phyloP scores from a whole-genome alignment of 2,329 filamentous ascomycete genomes.

The Colletotrichum coccodes region DNA sequence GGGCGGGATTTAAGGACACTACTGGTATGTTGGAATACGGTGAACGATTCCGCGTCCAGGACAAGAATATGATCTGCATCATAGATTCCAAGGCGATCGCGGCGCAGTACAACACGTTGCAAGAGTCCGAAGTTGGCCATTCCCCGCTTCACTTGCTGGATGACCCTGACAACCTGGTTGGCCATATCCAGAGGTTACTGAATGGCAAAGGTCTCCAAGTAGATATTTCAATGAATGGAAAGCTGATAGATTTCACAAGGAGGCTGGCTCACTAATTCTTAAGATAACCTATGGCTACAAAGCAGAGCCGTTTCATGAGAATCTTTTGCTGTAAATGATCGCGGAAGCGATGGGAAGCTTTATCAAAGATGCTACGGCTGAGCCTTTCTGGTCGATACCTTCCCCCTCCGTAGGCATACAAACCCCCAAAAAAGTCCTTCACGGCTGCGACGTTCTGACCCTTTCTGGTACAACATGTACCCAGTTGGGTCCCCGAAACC shows the following conservation, averaged over 20 bases:
- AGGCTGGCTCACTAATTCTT: conserved; percentile 30
- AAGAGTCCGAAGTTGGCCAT: conserved; percentile 54
- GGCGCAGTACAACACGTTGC: conserved; percentile 49
- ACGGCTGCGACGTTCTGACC: not conserved
- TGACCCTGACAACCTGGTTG: conserved; percentile 46
- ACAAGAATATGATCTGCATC: conserved; percentile 55
- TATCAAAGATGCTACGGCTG: conserved; percentile 26
- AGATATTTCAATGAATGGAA: not conserved
- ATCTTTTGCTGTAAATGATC: conserved; percentile 31
- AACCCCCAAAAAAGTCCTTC: no score
- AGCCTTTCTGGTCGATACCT: conserved; percentile 33
- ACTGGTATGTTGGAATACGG: conserved; percentile 48
- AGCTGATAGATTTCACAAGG: not conserved
- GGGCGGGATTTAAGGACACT: conserved; percentile 49
- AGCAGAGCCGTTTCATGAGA: conserved; percentile 27
- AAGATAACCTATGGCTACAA: conserved; percentile 34
- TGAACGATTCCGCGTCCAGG: conserved; percentile 49
- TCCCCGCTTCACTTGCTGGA: conserved; percentile 54
- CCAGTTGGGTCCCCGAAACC: conserved; percentile 32
- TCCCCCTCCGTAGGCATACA: conserved; percentile 26
- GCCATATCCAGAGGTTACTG: conserved; percentile 54
- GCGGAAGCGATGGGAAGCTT: conserved; percentile 29
- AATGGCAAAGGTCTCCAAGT: not conserved
- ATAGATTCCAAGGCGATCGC: conserved; percentile 54
- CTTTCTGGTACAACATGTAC: conserved; percentile 38